A percentile compares a stretch with the other conserved stretches of the same genome.
These are phyloP conservation scores for Cercospora sp. DNA, from an alignment of 2,329 filamentous ascomycete genomes.

Conservation along the genomic window DNA sequence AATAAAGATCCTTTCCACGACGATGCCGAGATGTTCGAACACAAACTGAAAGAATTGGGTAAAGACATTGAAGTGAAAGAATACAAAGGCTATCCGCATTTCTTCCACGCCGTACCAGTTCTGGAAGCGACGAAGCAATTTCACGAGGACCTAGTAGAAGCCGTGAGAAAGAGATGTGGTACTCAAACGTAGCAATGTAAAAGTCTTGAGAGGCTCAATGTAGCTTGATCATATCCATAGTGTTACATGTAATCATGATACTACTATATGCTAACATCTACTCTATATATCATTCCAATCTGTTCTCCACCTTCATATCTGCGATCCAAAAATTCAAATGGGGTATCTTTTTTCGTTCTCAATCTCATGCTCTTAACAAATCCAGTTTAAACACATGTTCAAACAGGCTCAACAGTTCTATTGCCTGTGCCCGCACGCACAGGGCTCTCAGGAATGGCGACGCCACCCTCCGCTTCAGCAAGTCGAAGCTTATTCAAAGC, in stretches of 20 bases:
- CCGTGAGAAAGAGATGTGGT: not conserved
- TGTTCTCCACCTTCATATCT: not conserved
- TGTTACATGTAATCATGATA: not conserved
- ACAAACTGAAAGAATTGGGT: not conserved
- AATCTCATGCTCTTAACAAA: not conserved
- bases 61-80: not conserved
- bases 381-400: not conserved
- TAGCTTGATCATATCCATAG: not conserved
- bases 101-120: not conserved
- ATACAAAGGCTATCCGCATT: not conserved
- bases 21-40: not conserved
- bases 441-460: constrained; percentile 25
- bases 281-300: not conserved
- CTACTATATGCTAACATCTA: not conserved
- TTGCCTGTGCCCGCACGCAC: constrained; percentile 14
- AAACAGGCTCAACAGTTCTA: constrained; percentile 27
- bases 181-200: not conserved
- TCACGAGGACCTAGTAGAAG: not conserved
- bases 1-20: not conserved
- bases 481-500: constrained; percentile 28
- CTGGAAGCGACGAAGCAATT: not conserved
- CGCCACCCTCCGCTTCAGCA: constrained; percentile 24
- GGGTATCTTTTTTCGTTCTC: not conserved
- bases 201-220: not conserved
- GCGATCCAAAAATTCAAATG: not conserved